A percentile compares a stretch with the other conserved stretches of the same genome.
Evolutionary conservation across 495 filamentous ascomycete genomes (phyloP).

Genomic region (Hapsidospora chrysogenum): DNA sequence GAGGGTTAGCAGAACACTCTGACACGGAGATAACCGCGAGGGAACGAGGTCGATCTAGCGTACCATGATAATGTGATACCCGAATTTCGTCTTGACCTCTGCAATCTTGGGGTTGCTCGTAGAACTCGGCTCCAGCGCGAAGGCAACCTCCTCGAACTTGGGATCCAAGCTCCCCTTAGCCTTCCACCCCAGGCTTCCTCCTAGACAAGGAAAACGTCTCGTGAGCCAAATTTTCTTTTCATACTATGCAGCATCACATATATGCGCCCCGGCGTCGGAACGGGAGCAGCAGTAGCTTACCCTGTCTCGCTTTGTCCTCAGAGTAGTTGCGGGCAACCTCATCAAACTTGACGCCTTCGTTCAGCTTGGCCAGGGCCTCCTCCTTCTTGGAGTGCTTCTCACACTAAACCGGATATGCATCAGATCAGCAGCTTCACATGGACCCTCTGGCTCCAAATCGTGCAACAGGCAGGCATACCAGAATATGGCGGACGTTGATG

Average conservation of each 20-base stretch:
- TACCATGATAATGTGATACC: slow-evolving; percentile 96
- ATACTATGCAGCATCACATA: not conserved
- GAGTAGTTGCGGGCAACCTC: slow-evolving; percentile 76
- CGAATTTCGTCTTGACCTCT: slow-evolving; percentile 69
- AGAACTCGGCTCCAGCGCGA: slow-evolving; percentile 58
- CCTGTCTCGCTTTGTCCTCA: slow-evolving; percentile 77
- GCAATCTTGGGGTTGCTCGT: slow-evolving; percentile 59
- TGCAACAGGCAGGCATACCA: slow-evolving; percentile 30
- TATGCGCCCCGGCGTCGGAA: not conserved
- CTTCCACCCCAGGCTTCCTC: slow-evolving; percentile 76
- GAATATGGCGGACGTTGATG: slow-evolving; percentile 80
- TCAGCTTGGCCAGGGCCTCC: slow-evolving; percentile 65
- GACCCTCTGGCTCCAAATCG: not conserved
- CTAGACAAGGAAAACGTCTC: slow-evolving; percentile 20
- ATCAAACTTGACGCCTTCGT: slow-evolving; percentile 67
- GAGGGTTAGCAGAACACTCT: not conserved
- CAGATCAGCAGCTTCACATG: not conserved
- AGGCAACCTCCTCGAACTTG: slow-evolving; percentile 70
- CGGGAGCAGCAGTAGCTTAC: slow-evolving; percentile 21
- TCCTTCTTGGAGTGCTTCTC: slow-evolving; percentile 82
- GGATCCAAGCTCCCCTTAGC: slow-evolving; percentile 53
- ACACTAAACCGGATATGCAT: slow-evolving; percentile 32
- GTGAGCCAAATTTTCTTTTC: not conserved
- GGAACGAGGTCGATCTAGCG: slow-evolving; percentile 12
- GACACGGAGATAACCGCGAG: not conserved